Evolutionary conservation across 2,329 filamentous ascomycete genomes (phyloP).

Genomic region (Pezicula neosporulosa): DNA sequence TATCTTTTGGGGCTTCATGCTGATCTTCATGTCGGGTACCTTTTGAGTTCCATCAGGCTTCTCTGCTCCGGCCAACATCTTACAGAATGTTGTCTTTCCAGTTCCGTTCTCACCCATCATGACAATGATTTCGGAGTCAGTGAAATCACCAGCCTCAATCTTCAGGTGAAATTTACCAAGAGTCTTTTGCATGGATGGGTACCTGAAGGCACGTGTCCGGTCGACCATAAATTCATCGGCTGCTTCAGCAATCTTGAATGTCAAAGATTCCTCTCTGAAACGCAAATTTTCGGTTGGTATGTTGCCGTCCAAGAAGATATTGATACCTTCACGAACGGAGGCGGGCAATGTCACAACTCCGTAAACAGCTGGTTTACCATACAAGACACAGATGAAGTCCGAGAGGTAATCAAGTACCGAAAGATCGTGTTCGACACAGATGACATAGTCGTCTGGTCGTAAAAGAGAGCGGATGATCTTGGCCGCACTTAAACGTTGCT

Average conservation of each 20-base stretch:
- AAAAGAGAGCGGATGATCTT: constrained; percentile 89
- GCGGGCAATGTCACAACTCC: constrained; percentile 95
- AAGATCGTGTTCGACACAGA: constrained; percentile 98
- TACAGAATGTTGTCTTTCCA: constrained; percentile 98
- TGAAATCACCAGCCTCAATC: constrained; percentile 83
- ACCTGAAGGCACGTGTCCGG: constrained; percentile 79
- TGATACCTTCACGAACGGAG: constrained; percentile 98
- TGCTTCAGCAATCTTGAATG: constrained; percentile 89
- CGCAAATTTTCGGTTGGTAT: constrained; percentile 98
- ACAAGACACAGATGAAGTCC: constrained; percentile 96
- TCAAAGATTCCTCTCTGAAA: constrained; percentile 94
- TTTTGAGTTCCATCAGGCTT: constrained; percentile 80
- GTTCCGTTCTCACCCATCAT: constrained; percentile 99
- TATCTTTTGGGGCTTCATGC: constrained; percentile 99
- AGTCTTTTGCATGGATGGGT: constrained; percentile 90
- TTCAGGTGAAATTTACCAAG: constrained; percentile 82
- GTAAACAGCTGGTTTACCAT: constrained; percentile 92
- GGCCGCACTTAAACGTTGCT: constrained; percentile 92
- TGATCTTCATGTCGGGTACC: constrained; percentile 93
- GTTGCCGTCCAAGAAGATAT: constrained; percentile 97
- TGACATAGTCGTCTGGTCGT: constrained; percentile 88
- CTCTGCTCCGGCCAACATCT: constrained; percentile 86
- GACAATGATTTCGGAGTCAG: constrained; percentile 97
- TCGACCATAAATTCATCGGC: constrained; percentile 85
- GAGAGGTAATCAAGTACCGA: constrained; percentile 98